Base-by-base conservation (phyloP, 495 filamentous ascomycete species). In the Alectoria sarmentosa region DNA sequence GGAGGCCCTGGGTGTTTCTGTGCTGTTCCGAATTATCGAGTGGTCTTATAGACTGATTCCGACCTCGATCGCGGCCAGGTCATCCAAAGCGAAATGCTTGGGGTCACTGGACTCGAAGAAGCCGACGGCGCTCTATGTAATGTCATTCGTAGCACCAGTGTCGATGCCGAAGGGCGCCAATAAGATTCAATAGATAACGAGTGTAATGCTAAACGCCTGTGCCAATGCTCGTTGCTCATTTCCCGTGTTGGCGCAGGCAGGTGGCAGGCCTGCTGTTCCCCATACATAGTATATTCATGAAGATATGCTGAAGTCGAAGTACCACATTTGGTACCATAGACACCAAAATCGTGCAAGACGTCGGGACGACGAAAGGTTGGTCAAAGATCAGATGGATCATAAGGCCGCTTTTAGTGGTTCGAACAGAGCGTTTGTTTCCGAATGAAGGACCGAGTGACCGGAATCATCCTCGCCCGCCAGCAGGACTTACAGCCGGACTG, bases 401-500 rank as follows among this genome's bases (percentile, higher is more conserved):
- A 10, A 39, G 19, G 1, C 5, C 19, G 10, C 23, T 34, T 57
- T 34, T 23, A 9, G 41, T 63, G 38, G n/a, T 44, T 63, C 8
- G 38, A 57, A 32, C 10, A 57, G 57, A 5, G 4, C 1, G 11
- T n/a, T n/a, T 32, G 19, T 52, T 42, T 28, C 17, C 26, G 17
- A 30, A 41, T 38, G 42, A 34, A 44, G 19, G 37, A 32, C 26
- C 28, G 13, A 21, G 26, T 32, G 19, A 2, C 23, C 34, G 44
- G 34, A 19, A 42, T 66, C 34, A 66, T 46, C 56, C 23, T 17
- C 64, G 52, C 32, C 67, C 64, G 21, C 64, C 58, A 37, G 60
- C 67, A 26, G 64, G 64, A 44, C 67, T 69, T 13, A 66, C 65
- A 59, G 66, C 63, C 19, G 67, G 67, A 58, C 64, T 67, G 41